Percentiles rank a stretch among this genome's conserved stretches.
Evolutionary conservation across 305 asterid species (phyloP).

Genomic region (Solanum hybrid): DNA sequence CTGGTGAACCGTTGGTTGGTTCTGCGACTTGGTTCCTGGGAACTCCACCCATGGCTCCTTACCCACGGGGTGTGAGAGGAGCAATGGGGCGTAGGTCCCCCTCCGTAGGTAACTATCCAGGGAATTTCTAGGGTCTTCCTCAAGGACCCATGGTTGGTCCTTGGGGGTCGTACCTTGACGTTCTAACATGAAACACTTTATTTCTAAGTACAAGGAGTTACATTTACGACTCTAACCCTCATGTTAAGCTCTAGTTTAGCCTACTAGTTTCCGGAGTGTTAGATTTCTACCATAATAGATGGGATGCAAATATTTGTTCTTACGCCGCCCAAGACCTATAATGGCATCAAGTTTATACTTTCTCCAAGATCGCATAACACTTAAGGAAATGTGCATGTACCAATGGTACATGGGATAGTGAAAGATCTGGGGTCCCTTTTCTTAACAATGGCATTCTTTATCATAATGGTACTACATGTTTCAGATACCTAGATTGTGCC

Average conservation of each 20-base stretch:
- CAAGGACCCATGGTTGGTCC: not conserved
- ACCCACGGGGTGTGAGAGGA: too few species aligned
- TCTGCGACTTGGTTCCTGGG: too few species aligned
- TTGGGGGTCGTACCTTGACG: not conserved
- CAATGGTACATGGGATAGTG: not conserved
- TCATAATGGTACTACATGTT: not conserved
- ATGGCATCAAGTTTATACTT: not conserved
- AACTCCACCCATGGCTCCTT: too few species aligned
- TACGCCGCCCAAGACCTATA: not conserved
- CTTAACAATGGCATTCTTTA: too few species aligned
- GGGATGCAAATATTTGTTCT: not conserved
- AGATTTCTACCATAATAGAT: too few species aligned
- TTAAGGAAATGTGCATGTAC: not conserved
- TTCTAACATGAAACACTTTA: not conserved
- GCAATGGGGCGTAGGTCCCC: too few species aligned
- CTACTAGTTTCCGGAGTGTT: too few species aligned
- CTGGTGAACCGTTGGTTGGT: too few species aligned
- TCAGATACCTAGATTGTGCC: not conserved
- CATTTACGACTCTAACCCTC: too few species aligned
- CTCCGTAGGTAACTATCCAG: not conserved
- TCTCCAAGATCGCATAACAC: not conserved
- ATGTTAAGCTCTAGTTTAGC: too few species aligned
- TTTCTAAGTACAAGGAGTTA: too few species aligned
- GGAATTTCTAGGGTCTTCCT: not conserved
- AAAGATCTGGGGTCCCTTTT: not conserved